Evolutionary conservation across 1,139 yeast genomes (phyloP), one percentile per base, ranked within the genome.

Genomic region (Blastobotrys indianensis): DNA sequence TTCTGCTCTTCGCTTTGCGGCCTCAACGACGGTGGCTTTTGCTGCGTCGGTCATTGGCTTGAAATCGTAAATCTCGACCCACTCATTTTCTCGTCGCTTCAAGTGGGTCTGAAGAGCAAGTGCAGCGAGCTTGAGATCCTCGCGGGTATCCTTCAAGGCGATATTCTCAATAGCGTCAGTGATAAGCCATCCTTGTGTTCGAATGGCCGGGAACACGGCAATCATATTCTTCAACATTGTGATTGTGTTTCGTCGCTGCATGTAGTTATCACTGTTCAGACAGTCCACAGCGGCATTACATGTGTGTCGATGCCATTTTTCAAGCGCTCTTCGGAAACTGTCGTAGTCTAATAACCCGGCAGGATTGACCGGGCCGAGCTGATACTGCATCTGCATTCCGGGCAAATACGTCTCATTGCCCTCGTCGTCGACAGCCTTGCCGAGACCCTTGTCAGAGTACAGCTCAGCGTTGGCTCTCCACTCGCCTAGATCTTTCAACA

Each of bases 201-300:
- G 81, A 25, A 86, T 77, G 11, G 71, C 68, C 0, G 96, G 96
- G 60, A 80, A 86, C 7, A 76, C 74, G 1, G 76, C 74, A 30
- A 84, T 66, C 50, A 83, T 67, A 54, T 80, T 81, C 60, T 83
- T 86, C 67, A 90, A 69, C 55, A 87, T 78, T 2, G 85, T 83
- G 50, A 90, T 85, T 2, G 87, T 77, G 63, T 88, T 90, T 51
- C 92, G 77, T 45, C 94, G 75, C 2, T 86, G 80, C 80, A 86
- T 84, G 60, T 88, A 90, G 49, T 83, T 85, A 1, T 72, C 70
- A 15, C 79, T 75, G 10, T 67, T 62, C 39, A 86, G 68, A 10
- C 84, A 73, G 7, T 69, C 62, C 3, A 70, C 59, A 35, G 82
- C 66, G 32, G 78, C 76, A 1, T 67, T 63, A 17, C 77, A 61